phyloP scores from a whole-genome alignment of 495 filamentous ascomycete genomes.

The Neurospora sp. region DNA sequence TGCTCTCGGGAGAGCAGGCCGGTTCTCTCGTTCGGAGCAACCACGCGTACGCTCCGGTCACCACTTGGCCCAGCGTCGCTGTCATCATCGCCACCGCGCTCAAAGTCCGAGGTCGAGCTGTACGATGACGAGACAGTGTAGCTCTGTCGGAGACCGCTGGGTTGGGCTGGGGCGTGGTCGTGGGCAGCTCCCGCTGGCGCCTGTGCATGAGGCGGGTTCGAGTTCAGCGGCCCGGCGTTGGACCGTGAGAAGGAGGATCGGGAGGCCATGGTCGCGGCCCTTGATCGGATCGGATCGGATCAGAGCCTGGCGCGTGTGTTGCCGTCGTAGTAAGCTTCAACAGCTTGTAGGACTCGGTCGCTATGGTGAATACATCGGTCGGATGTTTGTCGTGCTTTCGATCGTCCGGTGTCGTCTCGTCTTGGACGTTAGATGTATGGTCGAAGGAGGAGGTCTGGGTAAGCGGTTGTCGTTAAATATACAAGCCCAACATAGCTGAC shows the following conservation, averaged over 20 bases:
- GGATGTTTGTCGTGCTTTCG: not conserved
- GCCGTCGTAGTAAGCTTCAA: not conserved
- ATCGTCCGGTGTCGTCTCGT: not conserved
- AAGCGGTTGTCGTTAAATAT: not conserved
- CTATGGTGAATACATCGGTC: not conserved
- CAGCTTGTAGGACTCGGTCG: not conserved
- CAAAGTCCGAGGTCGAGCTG: slow-evolving; percentile 6
- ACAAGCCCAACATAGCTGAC: not conserved
- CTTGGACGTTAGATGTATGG: not conserved
- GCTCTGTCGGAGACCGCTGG: slow-evolving; percentile 36
- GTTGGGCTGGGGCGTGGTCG: slow-evolving; percentile 29
- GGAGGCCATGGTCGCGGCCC: slow-evolving; percentile 6
- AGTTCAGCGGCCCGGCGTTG: not conserved
- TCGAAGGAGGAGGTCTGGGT: not conserved
- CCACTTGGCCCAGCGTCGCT: slow-evolving; percentile 18
- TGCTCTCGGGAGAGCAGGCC: slow-evolving; percentile 30
- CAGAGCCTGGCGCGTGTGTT: not conserved
- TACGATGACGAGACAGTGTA: slow-evolving; percentile 27
- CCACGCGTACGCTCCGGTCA: not conserved
- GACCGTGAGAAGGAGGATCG: not conserved
- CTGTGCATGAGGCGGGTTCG: not conserved
- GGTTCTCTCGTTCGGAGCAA: slow-evolving; percentile 29
- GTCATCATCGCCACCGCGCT: slow-evolving; percentile 6
- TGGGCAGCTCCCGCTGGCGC: not conserved
- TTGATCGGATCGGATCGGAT: not conserved